Evolutionary conservation across 1,139 yeast genomes (phyloP), one percentile per base, ranked within the genome.

Genomic region (Suhomyces maxii): DNA sequence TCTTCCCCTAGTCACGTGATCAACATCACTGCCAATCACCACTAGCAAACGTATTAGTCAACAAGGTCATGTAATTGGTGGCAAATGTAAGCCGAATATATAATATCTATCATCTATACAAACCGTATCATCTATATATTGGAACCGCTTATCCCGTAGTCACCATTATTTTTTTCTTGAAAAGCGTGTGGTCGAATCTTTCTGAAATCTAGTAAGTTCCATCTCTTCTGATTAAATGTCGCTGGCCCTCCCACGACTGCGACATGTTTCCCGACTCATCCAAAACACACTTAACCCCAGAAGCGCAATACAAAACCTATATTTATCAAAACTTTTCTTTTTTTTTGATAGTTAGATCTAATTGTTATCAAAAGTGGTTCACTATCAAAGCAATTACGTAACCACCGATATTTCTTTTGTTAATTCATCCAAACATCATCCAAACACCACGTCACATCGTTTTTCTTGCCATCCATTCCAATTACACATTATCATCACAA

Each of bases 281-380:
- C 46, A 39, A 42, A 42, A 42, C 23, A 28, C 40, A 34, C 13
- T 34, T 31, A 33, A 42, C 45, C 45, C 45, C 45, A 42, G 45
- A 36, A 42, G 40, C 46, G 46, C 46, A 43, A 43, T 35, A 42
- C 35, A 28, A 26, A 18, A 13, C 9, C 14, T 12, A 11, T 2
- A 28, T 28, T 34, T 32, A 43, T 39, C 46, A 43, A 38, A 37
- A 35, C 40, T 39, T 39, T 43, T 43, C 42, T 43, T 39, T 43
- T 39, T 43, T 35, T 38, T 42, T 13, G 31, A 9, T 28, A 9
- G 31, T 2, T 28, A 28, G 31, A 9, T 28, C 31, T 9, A 28
- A 28, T 5, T 28, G 31, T 9, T 28, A 28, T 28, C 31, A 28
- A 28, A 28, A 9, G 9, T 28, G 31, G 31, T 9, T 11, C n/a